phyloP scores from a whole-genome alignment of 1,284 basidiomycete species.

The Cystobasidium sp. region DNA sequence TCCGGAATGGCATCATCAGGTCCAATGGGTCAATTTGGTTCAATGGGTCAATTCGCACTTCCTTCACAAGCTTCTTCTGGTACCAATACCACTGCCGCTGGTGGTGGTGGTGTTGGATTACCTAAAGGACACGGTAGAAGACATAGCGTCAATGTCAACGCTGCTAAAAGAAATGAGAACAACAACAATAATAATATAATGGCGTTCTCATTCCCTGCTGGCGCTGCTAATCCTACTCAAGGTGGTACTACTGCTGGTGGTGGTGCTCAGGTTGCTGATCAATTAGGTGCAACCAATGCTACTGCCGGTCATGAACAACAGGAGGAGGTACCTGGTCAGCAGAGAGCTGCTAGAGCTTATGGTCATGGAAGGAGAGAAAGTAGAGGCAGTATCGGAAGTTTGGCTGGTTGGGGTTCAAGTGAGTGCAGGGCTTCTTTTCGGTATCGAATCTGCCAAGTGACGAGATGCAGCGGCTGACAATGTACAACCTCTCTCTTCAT shows the following conservation, averaged over 20 bases:
- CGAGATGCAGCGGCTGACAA: no score
- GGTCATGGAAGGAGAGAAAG: conserved; percentile 43
- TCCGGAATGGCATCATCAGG: conserved; percentile 62
- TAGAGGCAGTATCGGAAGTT: conserved; percentile 32
- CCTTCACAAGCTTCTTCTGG: conserved; percentile 14
- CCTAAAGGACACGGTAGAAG: conserved; percentile 82
- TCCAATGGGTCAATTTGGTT: conserved; percentile 63
- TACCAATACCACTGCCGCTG: not conserved
- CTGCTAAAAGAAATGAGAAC: conserved; percentile 55
- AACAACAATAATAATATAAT: conserved; percentile 17
- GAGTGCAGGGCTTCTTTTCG: conserved; percentile 3
- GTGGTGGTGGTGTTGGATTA: conserved; percentile 43
- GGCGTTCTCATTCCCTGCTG: conserved; percentile 42
- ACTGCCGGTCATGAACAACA: not conserved
- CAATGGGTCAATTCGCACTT: conserved; percentile 44
- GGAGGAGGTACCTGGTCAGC: not conserved
- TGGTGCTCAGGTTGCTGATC: no score
- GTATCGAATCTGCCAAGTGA: no score
- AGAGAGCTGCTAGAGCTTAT: conserved; percentile 27
- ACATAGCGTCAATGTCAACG: conserved; percentile 84
- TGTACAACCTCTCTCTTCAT: no score
- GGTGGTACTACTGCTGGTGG: not conserved
- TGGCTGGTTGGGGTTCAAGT: conserved; percentile 46
- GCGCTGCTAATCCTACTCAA: conserved; percentile 30
- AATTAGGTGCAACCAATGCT: no score